Conservation (phyloP, 257 asterid species). For the Knoxia roxburghii region DNA sequence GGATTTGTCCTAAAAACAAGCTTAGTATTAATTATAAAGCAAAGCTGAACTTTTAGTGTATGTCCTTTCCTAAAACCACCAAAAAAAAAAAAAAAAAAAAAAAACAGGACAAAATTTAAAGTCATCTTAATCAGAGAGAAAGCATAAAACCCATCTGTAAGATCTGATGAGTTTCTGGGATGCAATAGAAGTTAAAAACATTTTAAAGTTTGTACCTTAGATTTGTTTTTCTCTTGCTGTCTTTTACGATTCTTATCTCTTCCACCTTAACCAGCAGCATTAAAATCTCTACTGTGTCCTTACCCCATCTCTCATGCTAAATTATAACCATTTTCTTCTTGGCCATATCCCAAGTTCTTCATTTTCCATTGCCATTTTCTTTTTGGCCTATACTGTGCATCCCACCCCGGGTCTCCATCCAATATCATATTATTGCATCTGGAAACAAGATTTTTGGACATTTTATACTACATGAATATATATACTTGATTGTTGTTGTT, state of each 20-base stretch:
- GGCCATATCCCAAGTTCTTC: conserved; percentile 16
- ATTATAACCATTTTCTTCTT: conserved; percentile 37
- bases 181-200: conserved; percentile 29
- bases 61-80: conserved; percentile 14
- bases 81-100: conserved; percentile 9
- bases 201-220: conserved; percentile 49
- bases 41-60: conserved; percentile 14
- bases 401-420: not conserved
- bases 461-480: not conserved
- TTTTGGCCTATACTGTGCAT: conserved; percentile 21
- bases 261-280: conserved; percentile 36
- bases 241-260: conserved; percentile 38
- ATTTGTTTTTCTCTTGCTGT: conserved; percentile 55
- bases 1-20: conserved; percentile 17
- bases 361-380: conserved; percentile 22
- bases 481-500: not conserved
- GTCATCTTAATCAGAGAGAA: conserved; percentile 6
- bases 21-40: not conserved
- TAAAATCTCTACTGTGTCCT: conserved; percentile 44
- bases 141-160: not conserved
- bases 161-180: conserved; percentile 21
- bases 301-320: conserved; percentile 17
- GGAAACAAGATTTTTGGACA: not conserved
- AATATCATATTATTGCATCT: not conserved
- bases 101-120: not conserved